A percentile compares a stretch with the other conserved stretches of the same genome.
phyloP scores from a whole-genome alignment of 2,329 filamentous ascomycete genomes.

The Penicillium sp. region DNA sequence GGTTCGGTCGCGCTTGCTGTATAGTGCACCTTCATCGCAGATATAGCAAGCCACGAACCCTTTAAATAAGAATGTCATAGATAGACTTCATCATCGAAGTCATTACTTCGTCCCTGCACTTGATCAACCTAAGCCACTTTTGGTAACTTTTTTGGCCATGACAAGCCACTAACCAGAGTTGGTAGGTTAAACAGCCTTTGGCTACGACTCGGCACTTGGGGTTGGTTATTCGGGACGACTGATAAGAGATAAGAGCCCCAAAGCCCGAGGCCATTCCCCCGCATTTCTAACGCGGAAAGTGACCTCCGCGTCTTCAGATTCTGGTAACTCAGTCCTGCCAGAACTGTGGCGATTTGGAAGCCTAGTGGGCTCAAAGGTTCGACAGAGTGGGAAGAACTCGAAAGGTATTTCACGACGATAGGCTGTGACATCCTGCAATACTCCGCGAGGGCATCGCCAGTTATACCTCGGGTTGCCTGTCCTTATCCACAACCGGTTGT shows the following conservation, averaged over 20 bases:
- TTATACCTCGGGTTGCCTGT: not conserved
- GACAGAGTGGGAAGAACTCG: not conserved
- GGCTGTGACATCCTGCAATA: not conserved
- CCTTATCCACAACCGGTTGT: not conserved
- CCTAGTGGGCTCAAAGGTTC: no score
- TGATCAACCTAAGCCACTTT: not conserved
- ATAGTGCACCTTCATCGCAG: not conserved
- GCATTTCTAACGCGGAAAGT: not conserved
- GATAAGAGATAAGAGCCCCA: constrained; percentile 7
- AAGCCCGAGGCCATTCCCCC: not conserved
- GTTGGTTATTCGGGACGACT: not conserved
- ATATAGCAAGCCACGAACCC: not conserved
- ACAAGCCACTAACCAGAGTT: constrained; percentile 4
- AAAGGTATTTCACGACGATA: not conserved
- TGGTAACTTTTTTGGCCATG: constrained; percentile 1
- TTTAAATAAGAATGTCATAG: not conserved
- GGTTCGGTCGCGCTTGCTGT: not conserved
- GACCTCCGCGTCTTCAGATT: not conserved
- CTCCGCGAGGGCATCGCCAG: not conserved
- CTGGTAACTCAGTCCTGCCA: not conserved
- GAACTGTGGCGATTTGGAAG: not conserved
- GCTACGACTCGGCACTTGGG: not conserved
- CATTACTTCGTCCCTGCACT: not conserved
- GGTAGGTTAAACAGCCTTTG: not conserved
- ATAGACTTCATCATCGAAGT: not conserved